Conservation (phyloP, 108 stramenopile genomes). For the Cyclotella distinguenda region DNA sequence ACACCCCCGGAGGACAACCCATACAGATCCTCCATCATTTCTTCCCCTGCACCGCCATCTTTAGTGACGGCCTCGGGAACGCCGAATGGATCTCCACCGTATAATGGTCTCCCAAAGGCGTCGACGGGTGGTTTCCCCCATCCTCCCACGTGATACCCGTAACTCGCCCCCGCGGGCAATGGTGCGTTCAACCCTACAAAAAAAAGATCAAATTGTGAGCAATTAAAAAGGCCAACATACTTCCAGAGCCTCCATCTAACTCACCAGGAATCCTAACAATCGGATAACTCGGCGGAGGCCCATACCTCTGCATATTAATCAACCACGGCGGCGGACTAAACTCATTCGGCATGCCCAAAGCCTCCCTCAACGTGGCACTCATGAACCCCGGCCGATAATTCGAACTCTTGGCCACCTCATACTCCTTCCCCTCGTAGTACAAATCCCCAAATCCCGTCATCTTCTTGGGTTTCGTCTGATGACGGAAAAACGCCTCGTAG, state of each 20-base stretch:
- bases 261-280: slow-evolving; percentile 88
- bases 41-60: slow-evolving; percentile 4
- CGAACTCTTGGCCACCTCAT: slow-evolving; percentile 69
- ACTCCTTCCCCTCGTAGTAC: slow-evolving; percentile 98
- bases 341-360: slow-evolving; percentile 86
- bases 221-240: neutral
- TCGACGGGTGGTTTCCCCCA: slow-evolving; percentile 99
- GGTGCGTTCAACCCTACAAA: slow-evolving; percentile 85
- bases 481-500: slow-evolving; percentile 97
- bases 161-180: slow-evolving; percentile 87
- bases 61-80: slow-evolving; percentile 47
- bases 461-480: slow-evolving; percentile 92
- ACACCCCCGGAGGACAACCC: slow-evolving; percentile 18
- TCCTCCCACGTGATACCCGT: slow-evolving; percentile 94
- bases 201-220: neutral
- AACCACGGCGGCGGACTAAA: slow-evolving; percentile 96
- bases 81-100: slow-evolving; percentile 92
- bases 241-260: neutral
- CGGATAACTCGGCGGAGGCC: slow-evolving; percentile 95
- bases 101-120: slow-evolving; percentile 87
- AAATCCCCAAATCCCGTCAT: slow-evolving; percentile 88
- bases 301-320: slow-evolving; percentile 99
- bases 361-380: slow-evolving; percentile 71
- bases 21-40: slow-evolving; percentile 25
- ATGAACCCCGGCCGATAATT: slow-evolving; percentile 66